These are phyloP conservation scores for Conticribra guillardii DNA, from an alignment of 108 stramenopile species.

Conservation along the genomic window DNA sequence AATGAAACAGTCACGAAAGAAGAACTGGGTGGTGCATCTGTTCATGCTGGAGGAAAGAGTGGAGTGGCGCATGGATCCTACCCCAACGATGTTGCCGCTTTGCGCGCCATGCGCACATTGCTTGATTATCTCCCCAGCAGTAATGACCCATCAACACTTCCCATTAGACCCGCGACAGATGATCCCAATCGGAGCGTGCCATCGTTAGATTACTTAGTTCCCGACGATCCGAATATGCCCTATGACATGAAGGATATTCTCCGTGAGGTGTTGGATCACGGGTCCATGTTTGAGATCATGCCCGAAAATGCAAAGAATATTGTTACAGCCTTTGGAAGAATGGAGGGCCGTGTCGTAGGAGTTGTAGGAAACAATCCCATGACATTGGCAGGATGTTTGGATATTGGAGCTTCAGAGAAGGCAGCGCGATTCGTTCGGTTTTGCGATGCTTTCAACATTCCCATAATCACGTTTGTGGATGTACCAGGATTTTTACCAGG, in stretches of 20 bases:
- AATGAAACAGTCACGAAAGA: constrained; percentile 98
- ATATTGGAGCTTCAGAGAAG: constrained; percentile 96
- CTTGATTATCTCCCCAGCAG: constrained; percentile 93
- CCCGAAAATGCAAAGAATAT: constrained; percentile 98
- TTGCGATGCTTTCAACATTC: constrained; percentile 98
- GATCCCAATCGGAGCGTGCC: constrained; percentile 84
- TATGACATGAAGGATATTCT: constrained; percentile 94
- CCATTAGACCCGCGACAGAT: constrained; percentile 73
- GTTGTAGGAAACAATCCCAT: constrained; percentile 98
- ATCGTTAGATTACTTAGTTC: constrained; percentile 88
- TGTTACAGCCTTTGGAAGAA: constrained; percentile 93
- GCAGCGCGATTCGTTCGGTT: constrained; percentile 98
- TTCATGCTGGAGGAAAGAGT: constrained; percentile 88
- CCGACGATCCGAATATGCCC: constrained; percentile 98
- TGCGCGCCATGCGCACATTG: constrained; percentile 90
- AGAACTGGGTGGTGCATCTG: constrained; percentile 94
- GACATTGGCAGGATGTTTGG: constrained; percentile 97
- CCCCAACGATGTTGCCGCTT: constrained; percentile 94
- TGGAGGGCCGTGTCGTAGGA: constrained; percentile 96
- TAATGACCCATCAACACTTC: constrained; percentile 83
- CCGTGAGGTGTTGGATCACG: constrained; percentile 90
- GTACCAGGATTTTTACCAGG: constrained; percentile 99
- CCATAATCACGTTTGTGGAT: constrained; percentile 99
- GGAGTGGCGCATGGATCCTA: constrained; percentile 96
- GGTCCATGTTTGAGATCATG: constrained; percentile 95